Percentiles rank a stretch among this genome's conserved stretches.
Evolutionary conservation across 148 eudicot species (phyloP).

Genomic region (Amaranthus hypochondriacus): DNA sequence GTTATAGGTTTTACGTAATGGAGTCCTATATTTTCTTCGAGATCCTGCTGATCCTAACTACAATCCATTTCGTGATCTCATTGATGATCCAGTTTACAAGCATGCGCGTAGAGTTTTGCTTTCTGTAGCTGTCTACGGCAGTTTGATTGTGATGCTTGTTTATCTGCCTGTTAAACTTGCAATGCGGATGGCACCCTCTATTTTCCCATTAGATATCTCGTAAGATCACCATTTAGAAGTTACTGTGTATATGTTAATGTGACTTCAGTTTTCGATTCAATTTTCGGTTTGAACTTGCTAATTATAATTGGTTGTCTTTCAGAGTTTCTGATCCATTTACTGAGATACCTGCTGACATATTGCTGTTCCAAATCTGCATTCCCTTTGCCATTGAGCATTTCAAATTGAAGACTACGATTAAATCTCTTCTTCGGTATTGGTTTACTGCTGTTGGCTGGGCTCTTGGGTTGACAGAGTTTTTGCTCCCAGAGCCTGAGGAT

Average conservation of each 20-base stretch:
- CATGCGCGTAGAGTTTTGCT: constrained; percentile 93
- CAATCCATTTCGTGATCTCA: constrained; percentile 92
- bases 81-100: constrained; percentile 96
- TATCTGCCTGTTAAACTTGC: constrained; percentile 94
- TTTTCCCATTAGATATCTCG: constrained; percentile 95
- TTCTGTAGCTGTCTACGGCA: constrained; percentile 88
- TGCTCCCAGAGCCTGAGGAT: constrained; percentile 83
- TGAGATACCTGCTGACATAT: constrained; percentile 95
- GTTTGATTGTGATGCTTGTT: constrained; percentile 91
- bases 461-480: constrained; percentile 74
- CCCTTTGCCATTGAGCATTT: constrained; percentile 97
- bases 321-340: constrained; percentile 96
- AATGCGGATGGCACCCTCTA: constrained; percentile 78
- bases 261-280: background rate
- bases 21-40: constrained; percentile 93
- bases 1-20: constrained; percentile 78
- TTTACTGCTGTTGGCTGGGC: constrained; percentile 92
- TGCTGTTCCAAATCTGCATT: constrained; percentile 90
- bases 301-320: constrained; percentile 27
- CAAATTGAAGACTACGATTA: constrained; percentile 72
- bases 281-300: background rate
- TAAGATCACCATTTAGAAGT: constrained; percentile 35
- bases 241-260: background rate
- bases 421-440: constrained; percentile 85
- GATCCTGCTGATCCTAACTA: constrained; percentile 99